Base-by-base conservation (phyloP, 805 yeast genomes). In the Wickerhamomyces chaumierensis region DNA sequence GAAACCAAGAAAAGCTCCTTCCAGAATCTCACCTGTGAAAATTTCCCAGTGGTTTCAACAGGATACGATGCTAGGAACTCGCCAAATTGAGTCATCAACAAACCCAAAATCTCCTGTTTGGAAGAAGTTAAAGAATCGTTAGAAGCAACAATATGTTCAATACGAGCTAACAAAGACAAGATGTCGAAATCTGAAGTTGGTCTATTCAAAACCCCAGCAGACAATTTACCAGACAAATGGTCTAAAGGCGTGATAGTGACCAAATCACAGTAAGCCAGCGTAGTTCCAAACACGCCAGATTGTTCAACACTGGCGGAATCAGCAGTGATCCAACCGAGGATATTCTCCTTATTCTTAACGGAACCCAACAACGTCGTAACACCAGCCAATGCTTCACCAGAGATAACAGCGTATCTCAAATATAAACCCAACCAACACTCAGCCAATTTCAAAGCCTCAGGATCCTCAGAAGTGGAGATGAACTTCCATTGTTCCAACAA, bases 401-500 rank as follows among this genome's bases (percentile, higher is more conserved):
- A 52, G 5, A 78, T 55, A 3, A 62, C 53, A 45, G 75, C 53
- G 36, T 68, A 69, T 46, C 71, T 64, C 28, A 71, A 46, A 33
- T 74, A 68, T 2, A 68, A 47, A 9, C 62, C 50, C 1, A 82
- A 39, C 86, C 88, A 82, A 36, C 55, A 50, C 17, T 62, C 47
- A 4, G 58, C 48, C 0, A 55, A 21, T 5, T 51, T 49, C 16
- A 49, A 52, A 11, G 47, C 42, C 1, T 56, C 41, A 0, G 47
- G 39, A 12, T 57, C 59, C 5, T 66, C 61, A 25, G 14, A 13
- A 9, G n/a, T n/a, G n/a, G 12, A 8, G 11, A 74, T 68, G 52
- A 68, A 83, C 38, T 67, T 64, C 57, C 81, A 70, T 52, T 87
- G 96, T 46, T 87, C 96, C 34, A 75, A 56, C 3, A 79, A 47